Conservation (phyloP, 2,329 filamentous ascomycete genomes). For the Neopestalotiopsis clavispora region DNA sequence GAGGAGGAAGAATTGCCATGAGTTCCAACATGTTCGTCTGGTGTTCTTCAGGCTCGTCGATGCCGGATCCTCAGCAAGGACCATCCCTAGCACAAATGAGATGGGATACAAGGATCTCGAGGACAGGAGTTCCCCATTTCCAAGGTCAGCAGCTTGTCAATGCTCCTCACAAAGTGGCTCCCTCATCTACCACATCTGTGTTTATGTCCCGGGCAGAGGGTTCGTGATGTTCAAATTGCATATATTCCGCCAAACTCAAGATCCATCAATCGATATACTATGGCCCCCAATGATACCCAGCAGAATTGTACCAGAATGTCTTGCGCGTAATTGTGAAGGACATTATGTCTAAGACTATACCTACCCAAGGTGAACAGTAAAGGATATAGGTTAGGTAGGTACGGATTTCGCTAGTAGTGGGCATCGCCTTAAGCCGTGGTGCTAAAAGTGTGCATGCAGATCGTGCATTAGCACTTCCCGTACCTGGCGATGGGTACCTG, state of each 20-base stretch:
- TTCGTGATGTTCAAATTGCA: background rate
- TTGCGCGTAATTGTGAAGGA: background rate
- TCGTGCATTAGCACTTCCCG: background rate
- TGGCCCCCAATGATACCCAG: background rate
- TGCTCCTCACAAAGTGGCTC: background rate
- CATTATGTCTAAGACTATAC: background rate
- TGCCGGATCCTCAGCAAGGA: constrained; percentile 17
- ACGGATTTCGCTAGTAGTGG: too few species aligned
- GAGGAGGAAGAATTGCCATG: constrained; percentile 18
- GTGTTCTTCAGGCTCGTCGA: constrained; percentile 19
- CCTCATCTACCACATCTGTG: background rate
- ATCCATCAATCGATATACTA: background rate
- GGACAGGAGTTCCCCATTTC: constrained; percentile 1
- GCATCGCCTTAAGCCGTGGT: background rate
- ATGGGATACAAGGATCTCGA: constrained; percentile 15
- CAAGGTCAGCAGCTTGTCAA: background rate
- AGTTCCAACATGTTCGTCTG: constrained; percentile 4
- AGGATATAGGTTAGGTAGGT: too few species aligned
- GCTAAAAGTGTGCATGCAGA: background rate
- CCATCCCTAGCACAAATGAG: constrained; percentile 21
- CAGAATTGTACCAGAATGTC: background rate
- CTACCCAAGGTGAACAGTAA: too few species aligned
- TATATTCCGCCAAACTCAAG: background rate
- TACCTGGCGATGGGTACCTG: background rate
- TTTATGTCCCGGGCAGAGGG: background rate